Evolutionary conservation across 495 filamentous ascomycete species (phyloP), one percentile per base, ranked within the genome.

Genomic region (Penicillium paxilli): DNA sequence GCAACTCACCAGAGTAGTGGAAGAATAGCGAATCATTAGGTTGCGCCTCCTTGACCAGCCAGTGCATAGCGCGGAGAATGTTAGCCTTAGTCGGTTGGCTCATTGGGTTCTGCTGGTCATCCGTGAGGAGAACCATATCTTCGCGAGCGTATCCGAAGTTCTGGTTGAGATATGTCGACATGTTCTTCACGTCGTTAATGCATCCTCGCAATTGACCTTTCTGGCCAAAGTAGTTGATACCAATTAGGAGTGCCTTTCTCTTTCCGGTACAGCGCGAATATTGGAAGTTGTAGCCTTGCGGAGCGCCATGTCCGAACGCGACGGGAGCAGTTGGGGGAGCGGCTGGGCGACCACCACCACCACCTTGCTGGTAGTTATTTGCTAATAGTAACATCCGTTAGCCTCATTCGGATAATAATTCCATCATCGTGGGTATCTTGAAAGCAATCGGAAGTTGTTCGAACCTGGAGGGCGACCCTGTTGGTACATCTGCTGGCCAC

Each of bases 131-230:
- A 14, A 98, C 94, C 94, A 98, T 98, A 69, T 98, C 93, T 66
- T 98, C 94, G 40, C 94, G 82, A 64, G 91, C 89, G 69, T 98
- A 98, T 26, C 89, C 88, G 65, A 95, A 98, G 59, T 90, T 86
- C 63, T 92, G 85, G 64, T 93, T 90, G 45, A 98, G 79, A 62
- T 96, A 98, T 48, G 80, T 78, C 21, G 91, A 95, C 94, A 98
- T 95, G 68, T 98, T 98, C 75, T 92, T 89, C 35, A 96, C 95
- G 68, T 98, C 94, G 68, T 98, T 98, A 77, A 98, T 98, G 68
- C 94, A 98, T 47, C 94, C 94, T 44, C 92, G 74, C 38, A 98
- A 77, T 76, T 98, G 90, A 49, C 92, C 93, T 49, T 88, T 84
- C 68, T 98, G 94, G 40, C 87, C 84, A 60, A 97, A 97, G 71